A percentile compares a stretch with the other conserved stretches of the same genome.
Conservation (phyloP, 2,329 filamentous ascomycete species). For the Fusarium azukiicola region DNA sequence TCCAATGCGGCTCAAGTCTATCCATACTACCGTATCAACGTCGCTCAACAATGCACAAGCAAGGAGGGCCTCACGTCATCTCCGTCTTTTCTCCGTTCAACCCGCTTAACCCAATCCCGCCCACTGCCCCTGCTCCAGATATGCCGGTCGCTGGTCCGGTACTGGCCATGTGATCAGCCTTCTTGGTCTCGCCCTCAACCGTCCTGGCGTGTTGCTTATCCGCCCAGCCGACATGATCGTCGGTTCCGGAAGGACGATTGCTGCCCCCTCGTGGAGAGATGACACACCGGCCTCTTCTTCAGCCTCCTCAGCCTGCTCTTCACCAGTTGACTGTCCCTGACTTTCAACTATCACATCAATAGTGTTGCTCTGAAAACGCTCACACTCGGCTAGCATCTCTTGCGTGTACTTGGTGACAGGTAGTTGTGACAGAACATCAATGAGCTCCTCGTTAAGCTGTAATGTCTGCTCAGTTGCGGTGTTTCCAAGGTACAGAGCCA, state of each 20-base stretch:
- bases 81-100: constrained; percentile 21
- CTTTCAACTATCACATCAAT: not conserved
- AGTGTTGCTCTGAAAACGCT: constrained; percentile 24
- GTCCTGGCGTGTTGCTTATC: constrained; percentile 25
- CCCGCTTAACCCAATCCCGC: constrained; percentile 22
- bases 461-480: constrained; percentile 46
- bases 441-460: constrained; percentile 51
- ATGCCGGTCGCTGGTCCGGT: constrained; percentile 38
- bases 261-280: constrained; percentile 22
- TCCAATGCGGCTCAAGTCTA: constrained; percentile 31
- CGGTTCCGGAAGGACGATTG: constrained; percentile 13
- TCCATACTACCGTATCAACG: constrained; percentile 17
- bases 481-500: constrained; percentile 55
- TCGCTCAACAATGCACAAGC: not conserved
- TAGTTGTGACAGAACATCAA: constrained; percentile 30
- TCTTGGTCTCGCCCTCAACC: constrained; percentile 32
- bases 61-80: not conserved
- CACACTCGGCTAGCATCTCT: constrained; percentile 37
- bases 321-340: not conserved
- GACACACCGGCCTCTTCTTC: constrained; percentile 8
- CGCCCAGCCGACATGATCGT: constrained; percentile 33
- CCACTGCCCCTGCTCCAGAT: constrained; percentile 37
- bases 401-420: constrained; percentile 23
- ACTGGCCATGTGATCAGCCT: constrained; percentile 46
- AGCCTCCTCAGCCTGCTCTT: not conserved